These are phyloP conservation scores for Colletotrichum godetiae DNA, from an alignment of 2,329 filamentous ascomycete species.

Conservation along the genomic window DNA sequence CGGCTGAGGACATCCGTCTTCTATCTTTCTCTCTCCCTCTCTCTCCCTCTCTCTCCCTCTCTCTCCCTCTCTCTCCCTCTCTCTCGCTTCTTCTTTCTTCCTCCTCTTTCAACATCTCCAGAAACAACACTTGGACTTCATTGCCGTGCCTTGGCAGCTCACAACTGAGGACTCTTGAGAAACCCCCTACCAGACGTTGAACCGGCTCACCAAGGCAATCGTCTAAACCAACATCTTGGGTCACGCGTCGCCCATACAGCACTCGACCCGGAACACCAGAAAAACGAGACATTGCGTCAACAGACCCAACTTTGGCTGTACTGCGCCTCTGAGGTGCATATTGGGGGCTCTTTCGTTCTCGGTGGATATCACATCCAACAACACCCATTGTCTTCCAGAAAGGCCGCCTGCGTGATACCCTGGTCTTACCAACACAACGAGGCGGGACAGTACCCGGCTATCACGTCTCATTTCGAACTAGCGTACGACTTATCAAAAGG, in stretches of 20 bases:
- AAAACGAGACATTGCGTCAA: constrained; percentile 24
- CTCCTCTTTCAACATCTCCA: background rate
- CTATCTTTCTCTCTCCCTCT: background rate
- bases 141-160: background rate
- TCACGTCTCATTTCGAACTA: constrained; percentile 27
- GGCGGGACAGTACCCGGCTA: background rate
- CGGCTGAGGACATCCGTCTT: constrained; percentile 12
- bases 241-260: constrained; percentile 13
- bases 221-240: constrained; percentile 18
- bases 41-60: background rate
- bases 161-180: background rate
- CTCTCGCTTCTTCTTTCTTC: background rate
- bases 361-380: constrained; percentile 26
- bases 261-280: constrained; percentile 3
- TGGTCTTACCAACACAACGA: constrained; percentile 22
- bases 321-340: constrained; percentile 7
- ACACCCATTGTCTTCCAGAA: constrained; percentile 27
- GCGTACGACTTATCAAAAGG: constrained; percentile 12
- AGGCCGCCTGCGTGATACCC: constrained; percentile 27
- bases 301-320: constrained; percentile 9
- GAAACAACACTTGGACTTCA: background rate
- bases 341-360: constrained; percentile 16
- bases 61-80: too few relatives aligned
- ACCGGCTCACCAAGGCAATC: background rate
- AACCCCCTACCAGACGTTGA: background rate